Conservation (phyloP, 306 rosid genomes). For the Glycyrrhiza uralensis region DNA sequence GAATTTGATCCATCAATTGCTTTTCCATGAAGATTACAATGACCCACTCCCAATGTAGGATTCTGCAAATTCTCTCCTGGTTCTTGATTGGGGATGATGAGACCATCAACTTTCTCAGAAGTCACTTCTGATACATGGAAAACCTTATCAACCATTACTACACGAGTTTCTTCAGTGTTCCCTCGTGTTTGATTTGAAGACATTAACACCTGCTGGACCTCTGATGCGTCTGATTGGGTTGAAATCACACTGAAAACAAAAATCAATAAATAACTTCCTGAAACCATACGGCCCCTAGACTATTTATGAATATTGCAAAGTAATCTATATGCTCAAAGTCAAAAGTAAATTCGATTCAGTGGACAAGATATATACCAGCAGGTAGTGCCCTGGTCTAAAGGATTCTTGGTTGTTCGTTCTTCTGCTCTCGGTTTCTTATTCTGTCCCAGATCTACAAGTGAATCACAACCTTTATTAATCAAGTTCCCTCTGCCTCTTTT, state of each 20-base stretch:
- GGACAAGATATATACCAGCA: constrained; percentile 39
- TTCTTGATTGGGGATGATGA: constrained; percentile 19
- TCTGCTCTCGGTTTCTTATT: constrained; percentile 67
- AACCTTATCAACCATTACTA: constrained; percentile 59
- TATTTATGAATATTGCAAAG: background rate
- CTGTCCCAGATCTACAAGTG: constrained; percentile 35
- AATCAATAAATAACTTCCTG: background rate
- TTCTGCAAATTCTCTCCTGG: constrained; percentile 22
- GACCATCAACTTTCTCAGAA: constrained; percentile 44
- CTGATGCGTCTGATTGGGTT: constrained; percentile 31
- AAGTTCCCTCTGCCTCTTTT: constrained; percentile 59
- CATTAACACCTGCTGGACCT: constrained; percentile 35
- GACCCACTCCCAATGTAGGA: constrained; percentile 17
- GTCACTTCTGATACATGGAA: constrained; percentile 60
- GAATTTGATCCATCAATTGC: constrained; percentile 33
- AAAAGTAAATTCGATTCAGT: constrained; percentile 3
- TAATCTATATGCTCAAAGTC: constrained; percentile 13
- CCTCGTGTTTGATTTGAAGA: constrained; percentile 44
- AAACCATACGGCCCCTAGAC: constrained; percentile 3
- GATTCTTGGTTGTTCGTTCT: constrained; percentile 24
- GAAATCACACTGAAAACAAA: constrained; percentile 53
- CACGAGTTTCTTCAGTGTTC: constrained; percentile 47
- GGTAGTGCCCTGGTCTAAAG: constrained; percentile 33
- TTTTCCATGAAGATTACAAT: constrained; percentile 11
- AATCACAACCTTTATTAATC: constrained; percentile 29